These are phyloP conservation scores for Mycena maculata DNA, from an alignment of 768 basidiomycete species.

Conservation along the genomic window DNA sequence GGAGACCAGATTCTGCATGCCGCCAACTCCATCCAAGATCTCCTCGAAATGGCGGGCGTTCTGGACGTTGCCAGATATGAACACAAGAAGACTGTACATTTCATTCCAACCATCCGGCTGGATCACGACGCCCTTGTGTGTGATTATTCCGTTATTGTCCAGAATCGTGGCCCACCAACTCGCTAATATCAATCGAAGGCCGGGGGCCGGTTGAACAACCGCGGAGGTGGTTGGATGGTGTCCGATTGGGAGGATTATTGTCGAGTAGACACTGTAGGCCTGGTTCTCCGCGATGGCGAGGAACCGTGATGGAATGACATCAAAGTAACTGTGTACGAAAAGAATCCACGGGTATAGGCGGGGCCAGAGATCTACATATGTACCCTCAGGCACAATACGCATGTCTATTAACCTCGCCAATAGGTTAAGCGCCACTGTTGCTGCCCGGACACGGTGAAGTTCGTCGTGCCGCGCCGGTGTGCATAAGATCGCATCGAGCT, in stretches of 20 bases:
- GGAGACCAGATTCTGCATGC: background rate
- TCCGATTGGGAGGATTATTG: background rate
- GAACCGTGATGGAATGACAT: background rate
- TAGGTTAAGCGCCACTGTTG: too few relatives aligned
- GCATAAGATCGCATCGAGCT: too few relatives aligned
- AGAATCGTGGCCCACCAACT: too few relatives aligned
- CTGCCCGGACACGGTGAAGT: too few relatives aligned
- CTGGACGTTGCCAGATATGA: background rate
- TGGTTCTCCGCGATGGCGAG: background rate
- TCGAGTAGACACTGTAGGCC: background rate
- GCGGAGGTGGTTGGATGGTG: background rate
- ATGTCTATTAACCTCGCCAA: too few relatives aligned
- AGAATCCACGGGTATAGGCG: background rate
- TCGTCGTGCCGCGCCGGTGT: too few relatives aligned
- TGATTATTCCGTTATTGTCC: background rate
- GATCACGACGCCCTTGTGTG: background rate
- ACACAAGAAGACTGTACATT: background rate
- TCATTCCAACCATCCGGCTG: background rate
- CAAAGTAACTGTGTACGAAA: background rate
- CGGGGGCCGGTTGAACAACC: too few relatives aligned
- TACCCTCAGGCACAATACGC: too few relatives aligned
- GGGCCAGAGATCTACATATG: background rate
- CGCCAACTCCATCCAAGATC: background rate
- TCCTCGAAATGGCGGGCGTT: background rate
- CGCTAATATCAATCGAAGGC: too few relatives aligned